A percentile compares a stretch with the other conserved stretches of the same genome.
Evolutionary conservation across 2,329 filamentous ascomycete genomes (phyloP).

Genomic region (Cladophialophora bantiana): DNA sequence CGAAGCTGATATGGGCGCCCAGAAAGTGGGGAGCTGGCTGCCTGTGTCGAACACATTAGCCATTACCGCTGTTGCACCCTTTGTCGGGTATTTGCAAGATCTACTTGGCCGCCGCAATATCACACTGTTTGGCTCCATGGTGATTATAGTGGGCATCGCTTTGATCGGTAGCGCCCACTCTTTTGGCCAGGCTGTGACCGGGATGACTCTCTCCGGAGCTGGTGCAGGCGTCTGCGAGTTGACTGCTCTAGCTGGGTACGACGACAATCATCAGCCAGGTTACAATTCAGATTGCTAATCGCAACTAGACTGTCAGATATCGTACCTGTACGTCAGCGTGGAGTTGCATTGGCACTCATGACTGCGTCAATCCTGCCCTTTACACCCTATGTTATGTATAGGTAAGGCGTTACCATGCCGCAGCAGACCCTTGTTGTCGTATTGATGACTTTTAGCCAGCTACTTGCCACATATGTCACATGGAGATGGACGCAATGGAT

Average conservation of each 20-base stretch:
- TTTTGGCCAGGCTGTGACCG: slow-evolving; percentile 20
- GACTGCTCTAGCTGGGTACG: slow-evolving; percentile 31
- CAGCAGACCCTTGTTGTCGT: neutral
- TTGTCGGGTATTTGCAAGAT: slow-evolving; percentile 30
- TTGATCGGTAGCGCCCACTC: slow-evolving; percentile 17
- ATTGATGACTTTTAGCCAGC: neutral
- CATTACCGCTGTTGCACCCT: slow-evolving; percentile 25
- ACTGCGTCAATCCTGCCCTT: slow-evolving; percentile 30
- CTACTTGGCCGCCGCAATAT: slow-evolving; percentile 28
- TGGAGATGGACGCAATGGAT: slow-evolving; percentile 29
- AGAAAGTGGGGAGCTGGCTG: slow-evolving; percentile 19
- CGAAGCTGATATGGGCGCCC: slow-evolving; percentile 11
- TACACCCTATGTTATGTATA: slow-evolving; percentile 26
- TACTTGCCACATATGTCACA: slow-evolving; percentile 9
- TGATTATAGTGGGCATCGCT: slow-evolving; percentile 23
- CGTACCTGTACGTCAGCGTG: slow-evolving; percentile 31
- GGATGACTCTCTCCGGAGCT: slow-evolving; percentile 16
- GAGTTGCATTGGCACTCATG: slow-evolving; percentile 21
- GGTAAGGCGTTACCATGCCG: neutral
- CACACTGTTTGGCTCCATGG: slow-evolving; percentile 20
- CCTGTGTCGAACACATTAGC: slow-evolving; percentile 25
- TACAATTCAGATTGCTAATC: neutral
- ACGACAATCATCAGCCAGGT: neutral
- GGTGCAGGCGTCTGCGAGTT: slow-evolving; percentile 31
- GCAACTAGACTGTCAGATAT: slow-evolving; percentile 25